Evolutionary conservation across 169 alveolate genomes (phyloP).

Genomic region (Plasmodium vinckei): DNA sequence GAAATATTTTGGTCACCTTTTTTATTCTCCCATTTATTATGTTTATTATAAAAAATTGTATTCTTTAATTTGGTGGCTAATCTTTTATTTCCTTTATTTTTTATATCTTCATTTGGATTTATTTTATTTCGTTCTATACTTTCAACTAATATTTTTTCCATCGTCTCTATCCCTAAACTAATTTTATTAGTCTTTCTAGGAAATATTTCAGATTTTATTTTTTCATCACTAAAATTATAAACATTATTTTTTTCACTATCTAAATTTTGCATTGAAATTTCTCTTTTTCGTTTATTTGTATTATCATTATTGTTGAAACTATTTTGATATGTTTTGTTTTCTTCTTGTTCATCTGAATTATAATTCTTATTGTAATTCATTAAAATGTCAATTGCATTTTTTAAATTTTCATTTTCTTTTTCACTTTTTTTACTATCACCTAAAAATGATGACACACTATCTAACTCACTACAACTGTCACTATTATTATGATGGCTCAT

Average conservation of each 20-base stretch:
- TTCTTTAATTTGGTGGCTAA: background rate
- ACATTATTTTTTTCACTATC: too few relatives aligned
- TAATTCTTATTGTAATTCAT: too few relatives aligned
- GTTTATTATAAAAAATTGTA: constrained; percentile 25
- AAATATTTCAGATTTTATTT: too few relatives aligned
- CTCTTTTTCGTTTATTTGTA: too few relatives aligned
- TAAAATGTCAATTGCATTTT: too few relatives aligned
- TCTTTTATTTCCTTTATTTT: background rate
- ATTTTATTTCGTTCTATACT: background rate
- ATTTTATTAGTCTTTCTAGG: too few relatives aligned
- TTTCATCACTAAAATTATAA: too few relatives aligned
- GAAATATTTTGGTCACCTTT: constrained; percentile 4
- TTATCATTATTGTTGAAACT: too few relatives aligned
- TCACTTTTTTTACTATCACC: background rate
- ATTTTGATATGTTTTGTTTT: too few relatives aligned
- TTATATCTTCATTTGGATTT: background rate
- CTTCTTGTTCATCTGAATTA: too few relatives aligned
- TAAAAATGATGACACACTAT: background rate
- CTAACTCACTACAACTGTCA: background rate
- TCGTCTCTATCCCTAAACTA: too few relatives aligned
- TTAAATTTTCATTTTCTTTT: background rate
- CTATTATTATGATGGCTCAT: background rate
- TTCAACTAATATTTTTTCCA: background rate
- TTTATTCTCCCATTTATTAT: constrained; percentile 3
- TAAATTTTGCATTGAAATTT: too few relatives aligned